Evolutionary conservation across 352 stramenopile genomes (phyloP).

Genomic region (Nothophytophthora sp.): DNA sequence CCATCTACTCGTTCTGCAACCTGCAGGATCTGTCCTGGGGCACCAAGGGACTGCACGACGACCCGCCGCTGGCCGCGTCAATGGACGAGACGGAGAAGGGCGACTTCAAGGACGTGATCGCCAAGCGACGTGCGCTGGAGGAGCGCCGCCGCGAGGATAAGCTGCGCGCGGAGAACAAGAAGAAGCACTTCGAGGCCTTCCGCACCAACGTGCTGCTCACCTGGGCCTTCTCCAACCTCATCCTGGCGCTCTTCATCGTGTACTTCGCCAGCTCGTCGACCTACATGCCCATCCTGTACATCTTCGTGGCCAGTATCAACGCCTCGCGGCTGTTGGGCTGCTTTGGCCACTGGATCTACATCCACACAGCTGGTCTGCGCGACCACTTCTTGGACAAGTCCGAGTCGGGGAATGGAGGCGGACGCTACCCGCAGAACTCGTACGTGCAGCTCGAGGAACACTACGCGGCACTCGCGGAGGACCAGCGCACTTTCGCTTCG

Average conservation of each 20-base stretch:
- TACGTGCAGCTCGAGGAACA: slow-evolving; percentile 73
- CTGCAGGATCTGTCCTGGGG: slow-evolving; percentile 89
- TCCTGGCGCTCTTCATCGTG: slow-evolving; percentile 72
- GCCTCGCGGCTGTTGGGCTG: slow-evolving; percentile 60
- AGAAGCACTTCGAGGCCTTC: slow-evolving; percentile 83
- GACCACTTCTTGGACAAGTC: slow-evolving; percentile 50
- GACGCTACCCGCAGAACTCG: slow-evolving; percentile 48
- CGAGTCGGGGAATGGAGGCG: slow-evolving; percentile 53
- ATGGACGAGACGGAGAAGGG: slow-evolving; percentile 71
- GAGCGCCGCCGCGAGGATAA: slow-evolving; percentile 66
- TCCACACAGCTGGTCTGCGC: slow-evolving; percentile 47
- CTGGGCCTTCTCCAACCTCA: slow-evolving; percentile 86
- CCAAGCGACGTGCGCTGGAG: slow-evolving; percentile 71
- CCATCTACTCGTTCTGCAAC: slow-evolving; percentile 91
- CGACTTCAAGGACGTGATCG: slow-evolving; percentile 85
- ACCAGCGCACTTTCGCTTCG: slow-evolving; percentile 55
- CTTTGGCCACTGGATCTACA: slow-evolving; percentile 76
- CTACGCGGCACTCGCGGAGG: slow-evolving; percentile 68
- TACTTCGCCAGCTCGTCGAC: slow-evolving; percentile 54
- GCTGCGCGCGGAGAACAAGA: slow-evolving; percentile 58
- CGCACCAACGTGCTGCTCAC: slow-evolving; percentile 80
- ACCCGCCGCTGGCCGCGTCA: slow-evolving; percentile 41
- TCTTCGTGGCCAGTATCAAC: slow-evolving; percentile 75
- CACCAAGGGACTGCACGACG: slow-evolving; percentile 69
- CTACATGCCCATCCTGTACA: slow-evolving; percentile 75